A percentile compares a stretch with the other conserved stretches of the same genome.
Evolutionary conservation across 306 rosid species (phyloP).

Genomic region (Boehmeria nivea): DNA sequence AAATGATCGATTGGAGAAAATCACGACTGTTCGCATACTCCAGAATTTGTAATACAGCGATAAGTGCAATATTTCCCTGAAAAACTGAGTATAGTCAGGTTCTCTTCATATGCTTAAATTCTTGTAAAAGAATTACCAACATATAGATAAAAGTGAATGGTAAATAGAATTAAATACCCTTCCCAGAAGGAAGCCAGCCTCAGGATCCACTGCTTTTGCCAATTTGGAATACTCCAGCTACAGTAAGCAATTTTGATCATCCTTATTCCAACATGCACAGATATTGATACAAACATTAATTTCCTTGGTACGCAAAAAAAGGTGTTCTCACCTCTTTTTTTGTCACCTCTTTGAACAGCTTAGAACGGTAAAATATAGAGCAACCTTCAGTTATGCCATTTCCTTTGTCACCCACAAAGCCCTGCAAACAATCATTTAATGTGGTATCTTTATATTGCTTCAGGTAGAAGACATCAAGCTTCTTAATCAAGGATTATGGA

Average conservation of each 20-base stretch:
- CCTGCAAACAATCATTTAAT: too few relatives aligned
- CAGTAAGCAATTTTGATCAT: slow-evolving; percentile 9
- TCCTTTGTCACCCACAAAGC: too few relatives aligned
- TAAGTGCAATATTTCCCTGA: slow-evolving; percentile 28
- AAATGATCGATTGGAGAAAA: slow-evolving; percentile 15
- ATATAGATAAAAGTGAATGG: too few relatives aligned
- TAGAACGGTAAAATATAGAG: slow-evolving; percentile 29
- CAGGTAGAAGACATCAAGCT: too few relatives aligned
- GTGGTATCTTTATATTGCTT: too few relatives aligned
- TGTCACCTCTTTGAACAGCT: slow-evolving; percentile 19
- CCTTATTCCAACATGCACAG: not conserved
- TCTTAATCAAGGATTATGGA: too few relatives aligned
- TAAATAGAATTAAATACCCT: slow-evolving; percentile 25
- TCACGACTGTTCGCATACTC: not conserved
- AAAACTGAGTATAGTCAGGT: too few relatives aligned
- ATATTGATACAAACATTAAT: not conserved
- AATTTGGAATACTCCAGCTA: slow-evolving; percentile 22
- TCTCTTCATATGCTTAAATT: too few relatives aligned
- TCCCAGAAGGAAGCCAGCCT: not conserved
- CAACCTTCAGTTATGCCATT: slow-evolving; percentile 34
- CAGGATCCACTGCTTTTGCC: not conserved
- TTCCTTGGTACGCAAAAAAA: too few relatives aligned
- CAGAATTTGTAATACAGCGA: slow-evolving; percentile 22
- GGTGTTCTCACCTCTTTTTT: slow-evolving; percentile 31
- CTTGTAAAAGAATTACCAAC: too few relatives aligned